Evolutionary conservation across 1,284 basidiomycete genomes (phyloP).

Genomic region (Microstroma glucosiphilum): DNA sequence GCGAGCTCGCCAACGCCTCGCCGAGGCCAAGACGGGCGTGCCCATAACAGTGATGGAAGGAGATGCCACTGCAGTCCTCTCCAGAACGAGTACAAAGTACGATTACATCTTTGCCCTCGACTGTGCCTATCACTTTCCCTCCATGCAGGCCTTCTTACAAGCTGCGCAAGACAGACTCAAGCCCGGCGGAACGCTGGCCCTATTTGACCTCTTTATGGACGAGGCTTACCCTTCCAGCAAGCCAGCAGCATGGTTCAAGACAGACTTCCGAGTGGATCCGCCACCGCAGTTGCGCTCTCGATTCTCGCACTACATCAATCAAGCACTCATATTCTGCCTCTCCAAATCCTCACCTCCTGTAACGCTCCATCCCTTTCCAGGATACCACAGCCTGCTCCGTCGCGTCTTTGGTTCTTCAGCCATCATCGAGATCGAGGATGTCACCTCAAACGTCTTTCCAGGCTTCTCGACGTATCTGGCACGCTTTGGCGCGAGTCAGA

Average conservation of each 20-base stretch:
- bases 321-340: background rate
- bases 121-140: constrained; percentile 46
- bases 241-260: background rate
- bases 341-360: constrained; percentile 9
- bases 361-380: constrained; percentile 27
- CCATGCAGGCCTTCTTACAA: constrained; percentile 25
- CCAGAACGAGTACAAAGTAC: constrained; percentile 24
- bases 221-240: constrained; percentile 29
- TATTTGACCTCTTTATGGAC: constrained; percentile 36
- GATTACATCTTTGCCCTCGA: constrained; percentile 45
- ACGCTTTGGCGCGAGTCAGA: constrained; percentile 21
- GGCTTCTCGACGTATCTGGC: constrained; percentile 38
- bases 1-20: constrained; percentile 19
- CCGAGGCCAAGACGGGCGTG: background rate
- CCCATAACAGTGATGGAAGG: constrained; percentile 25
- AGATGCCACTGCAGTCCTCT: constrained; percentile 20
- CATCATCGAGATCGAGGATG: constrained; percentile 29
- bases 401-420: constrained; percentile 19
- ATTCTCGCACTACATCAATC: background rate
- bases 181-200: constrained; percentile 32
- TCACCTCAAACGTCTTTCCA: constrained; percentile 36
- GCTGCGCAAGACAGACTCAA: constrained; percentile 21
- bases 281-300: background rate
- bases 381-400: constrained; percentile 22
- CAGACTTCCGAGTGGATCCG: background rate